A percentile compares a stretch with the other conserved stretches of the same genome.
Conservation (phyloP, 2,329 filamentous ascomycete species). For the Ophiocordyceps australis region DNA sequence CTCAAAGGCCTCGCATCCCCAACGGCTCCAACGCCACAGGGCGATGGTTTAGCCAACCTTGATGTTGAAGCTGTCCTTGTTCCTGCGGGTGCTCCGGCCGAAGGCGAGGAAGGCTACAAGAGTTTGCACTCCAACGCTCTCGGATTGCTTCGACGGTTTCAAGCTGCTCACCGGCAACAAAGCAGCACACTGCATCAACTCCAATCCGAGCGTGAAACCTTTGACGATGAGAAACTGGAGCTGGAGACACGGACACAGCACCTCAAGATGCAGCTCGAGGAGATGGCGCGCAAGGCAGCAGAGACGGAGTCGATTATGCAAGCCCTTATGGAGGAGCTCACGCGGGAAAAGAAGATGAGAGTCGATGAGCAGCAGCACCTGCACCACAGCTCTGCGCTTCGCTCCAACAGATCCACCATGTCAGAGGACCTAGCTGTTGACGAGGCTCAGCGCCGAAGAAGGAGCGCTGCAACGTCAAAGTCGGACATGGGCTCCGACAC, state of each 20-base stretch:
- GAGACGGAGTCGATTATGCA: conserved; percentile 34
- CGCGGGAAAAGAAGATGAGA: conserved; percentile 28
- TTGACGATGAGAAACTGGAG: conserved; percentile 37
- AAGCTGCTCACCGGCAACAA: conserved; percentile 37
- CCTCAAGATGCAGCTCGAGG: conserved; percentile 41
- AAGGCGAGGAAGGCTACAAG: conserved; percentile 37
- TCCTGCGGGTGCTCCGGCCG: conserved; percentile 20
- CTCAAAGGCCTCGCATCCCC: conserved; percentile 12
- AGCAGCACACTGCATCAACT: conserved; percentile 30
- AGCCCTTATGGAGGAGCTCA: conserved; percentile 29
- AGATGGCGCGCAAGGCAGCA: conserved; percentile 32
- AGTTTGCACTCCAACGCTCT: conserved; percentile 40
- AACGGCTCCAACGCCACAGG: conserved; percentile 9
- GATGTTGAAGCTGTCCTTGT: conserved; percentile 37
- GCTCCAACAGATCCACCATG: conserved; percentile 21
- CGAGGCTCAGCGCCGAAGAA: conserved; percentile 27
- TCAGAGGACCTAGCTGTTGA: conserved; percentile 37
- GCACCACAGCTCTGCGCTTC: too few relatives aligned
- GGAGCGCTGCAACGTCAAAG: conserved; percentile 23
- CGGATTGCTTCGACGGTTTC: conserved; percentile 35
- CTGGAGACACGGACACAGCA: conserved; percentile 30
- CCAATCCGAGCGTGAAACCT: conserved; percentile 31
- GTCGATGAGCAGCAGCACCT: conserved; percentile 13
- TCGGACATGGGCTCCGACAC: conserved; percentile 25
- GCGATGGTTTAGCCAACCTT: conserved; percentile 36